phyloP scores from a whole-genome alignment of 306 rosid species.

The Oxytropis ochrocephala region DNA sequence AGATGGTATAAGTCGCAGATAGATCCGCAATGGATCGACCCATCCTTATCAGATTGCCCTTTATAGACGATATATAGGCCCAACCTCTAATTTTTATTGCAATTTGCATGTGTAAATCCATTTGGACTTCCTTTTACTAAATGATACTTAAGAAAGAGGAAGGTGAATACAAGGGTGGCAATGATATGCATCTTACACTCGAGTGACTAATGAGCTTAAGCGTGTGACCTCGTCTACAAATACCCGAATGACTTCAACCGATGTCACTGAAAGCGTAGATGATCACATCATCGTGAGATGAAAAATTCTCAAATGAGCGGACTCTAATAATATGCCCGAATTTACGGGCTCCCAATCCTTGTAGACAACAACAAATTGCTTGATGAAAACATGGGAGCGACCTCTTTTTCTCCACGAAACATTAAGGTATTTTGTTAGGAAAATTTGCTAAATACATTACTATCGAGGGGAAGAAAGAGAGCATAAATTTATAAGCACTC shows the following conservation, averaged over 20 bases:
- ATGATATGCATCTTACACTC: slow-evolving; percentile 87
- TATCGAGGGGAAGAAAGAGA: slow-evolving; percentile 6
- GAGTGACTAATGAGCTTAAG: slow-evolving; percentile 52
- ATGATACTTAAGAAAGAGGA: too few species aligned
- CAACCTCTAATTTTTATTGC: too few species aligned
- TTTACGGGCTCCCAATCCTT: slow-evolving; percentile 81
- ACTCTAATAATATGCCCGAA: slow-evolving; percentile 49
- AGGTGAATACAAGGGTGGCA: too few species aligned
- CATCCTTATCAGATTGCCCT: too few species aligned
- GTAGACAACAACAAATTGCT: slow-evolving; percentile 74
- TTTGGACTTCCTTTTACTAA: too few species aligned
- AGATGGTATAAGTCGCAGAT: too few species aligned
- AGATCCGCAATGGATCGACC: too few species aligned
- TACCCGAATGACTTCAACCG: slow-evolving; percentile 68
- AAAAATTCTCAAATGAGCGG: slow-evolving; percentile 44
- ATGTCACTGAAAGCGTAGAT: slow-evolving; percentile 87
- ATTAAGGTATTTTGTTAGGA: slow-evolving; percentile 24
- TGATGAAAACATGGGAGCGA: too few species aligned
- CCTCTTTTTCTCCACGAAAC: too few species aligned
- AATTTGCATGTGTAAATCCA: too few species aligned
- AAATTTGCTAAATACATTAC: slow-evolving; percentile 6
- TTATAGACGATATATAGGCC: too few species aligned
- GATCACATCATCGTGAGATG: slow-evolving; percentile 47
- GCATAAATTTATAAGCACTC: neutral
- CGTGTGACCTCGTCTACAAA: slow-evolving; percentile 70